phyloP scores from a whole-genome alignment of 768 basidiomycete species.

The Kwoniella sp. region DNA sequence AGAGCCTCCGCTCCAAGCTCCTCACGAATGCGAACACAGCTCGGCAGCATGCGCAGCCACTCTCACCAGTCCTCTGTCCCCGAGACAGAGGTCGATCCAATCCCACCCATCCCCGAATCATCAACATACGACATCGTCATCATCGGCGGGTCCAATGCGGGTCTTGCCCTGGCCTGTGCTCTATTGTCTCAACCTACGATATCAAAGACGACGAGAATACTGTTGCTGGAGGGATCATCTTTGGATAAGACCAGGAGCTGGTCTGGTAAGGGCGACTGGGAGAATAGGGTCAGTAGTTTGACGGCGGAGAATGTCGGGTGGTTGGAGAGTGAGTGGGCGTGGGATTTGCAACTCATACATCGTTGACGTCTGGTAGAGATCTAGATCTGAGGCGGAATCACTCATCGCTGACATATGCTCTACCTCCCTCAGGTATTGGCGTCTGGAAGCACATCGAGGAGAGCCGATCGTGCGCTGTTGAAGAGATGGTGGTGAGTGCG shows the following conservation, averaged over 20 bases:
- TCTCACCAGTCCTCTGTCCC: neutral
- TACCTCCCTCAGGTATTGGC: slow-evolving; percentile 65
- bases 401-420: neutral
- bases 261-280: slow-evolving; percentile 58
- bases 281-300: slow-evolving; percentile 56
- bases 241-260: slow-evolving; percentile 70
- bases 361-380: too few species aligned
- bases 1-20: too few species aligned
- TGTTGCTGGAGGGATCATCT: slow-evolving; percentile 80
- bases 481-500: slow-evolving; percentile 76
- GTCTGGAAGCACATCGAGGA: slow-evolving; percentile 79
- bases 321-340: slow-evolving; percentile 49
- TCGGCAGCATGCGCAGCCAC: slow-evolving; percentile 3
- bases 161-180: slow-evolving; percentile 83
- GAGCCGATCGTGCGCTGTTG: slow-evolving; percentile 68
- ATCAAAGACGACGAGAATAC: slow-evolving; percentile 64
- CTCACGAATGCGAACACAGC: neutral
- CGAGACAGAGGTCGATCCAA: neutral
- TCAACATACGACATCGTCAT: slow-evolving; percentile 78
- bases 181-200: slow-evolving; percentile 64
- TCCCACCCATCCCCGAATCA: slow-evolving; percentile 30
- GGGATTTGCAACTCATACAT: too few species aligned
- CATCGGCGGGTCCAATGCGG: slow-evolving; percentile 91
- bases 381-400: too few species aligned
- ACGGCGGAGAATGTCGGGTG: slow-evolving; percentile 56